Evolutionary conservation across 495 filamentous ascomycete species (phyloP), one percentile per base, ranked within the genome.

Genomic region (Daldinia childiae): DNA sequence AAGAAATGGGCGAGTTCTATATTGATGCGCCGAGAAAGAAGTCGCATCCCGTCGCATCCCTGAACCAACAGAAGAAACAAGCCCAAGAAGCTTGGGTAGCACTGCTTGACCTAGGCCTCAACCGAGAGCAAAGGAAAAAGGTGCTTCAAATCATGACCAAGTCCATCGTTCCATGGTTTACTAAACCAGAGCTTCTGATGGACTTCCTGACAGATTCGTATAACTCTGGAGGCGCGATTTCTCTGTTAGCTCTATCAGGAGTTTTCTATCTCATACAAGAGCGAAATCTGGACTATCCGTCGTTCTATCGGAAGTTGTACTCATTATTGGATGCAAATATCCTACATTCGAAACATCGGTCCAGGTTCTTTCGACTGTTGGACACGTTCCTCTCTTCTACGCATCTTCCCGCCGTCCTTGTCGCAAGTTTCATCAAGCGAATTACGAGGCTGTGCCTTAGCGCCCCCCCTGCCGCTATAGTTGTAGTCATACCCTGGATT

Each of bases 121-220:
- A 82, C 73, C 86, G 85, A 52, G 85, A 88, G n/a, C 91, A 95
- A 69, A 90, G 91, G 58, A 99, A 98, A 79, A 81, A 84, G 36
- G 81, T 97, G 1, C 82, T 99, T 29, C 85, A 88, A 17, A 83
- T 89, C 57, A 91, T 97, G 84, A 85, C 92, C 4, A 83, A 84
- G 66, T 87, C 85, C 19, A 94, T 98, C 59, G 90, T 91, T 54
- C 94, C 95, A 1, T 95, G 92, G 91, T 97, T 98, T 80, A 86
- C 80, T 36, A 90, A 91, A 38, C 89, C 91, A 6, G 93, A 97
- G 74, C 83, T 95, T 7, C 85, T 99, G n/a, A 94, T 98, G 90
- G 96, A 99, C 82, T 98, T 98, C 80, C 81, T 99, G 39, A 97
- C 93, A 2, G 94, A 97, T 79, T 94, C 90, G 15, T 98, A 95